These are phyloP conservation scores for Elsinoe ampelina DNA, from an alignment of 2,329 filamentous ascomycete species.

Conservation along the genomic window DNA sequence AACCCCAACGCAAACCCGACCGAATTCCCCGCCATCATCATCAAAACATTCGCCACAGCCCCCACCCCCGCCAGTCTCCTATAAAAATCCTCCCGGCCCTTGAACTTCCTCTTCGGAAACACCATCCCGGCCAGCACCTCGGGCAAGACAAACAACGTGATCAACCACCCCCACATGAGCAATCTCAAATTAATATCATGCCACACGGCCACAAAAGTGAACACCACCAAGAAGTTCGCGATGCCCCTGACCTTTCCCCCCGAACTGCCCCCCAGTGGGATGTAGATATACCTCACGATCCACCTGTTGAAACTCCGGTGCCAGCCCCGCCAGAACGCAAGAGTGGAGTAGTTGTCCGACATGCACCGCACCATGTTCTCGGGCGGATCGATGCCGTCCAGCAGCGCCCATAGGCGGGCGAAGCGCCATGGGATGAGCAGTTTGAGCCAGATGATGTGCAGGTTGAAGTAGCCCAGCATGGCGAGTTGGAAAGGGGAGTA, in stretches of 20 bases:
- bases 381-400: conserved; percentile 86
- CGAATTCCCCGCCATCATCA: conserved; percentile 94
- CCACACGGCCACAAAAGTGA: conserved; percentile 96
- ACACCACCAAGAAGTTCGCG: conserved; percentile 71
- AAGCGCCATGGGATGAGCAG: conserved; percentile 95
- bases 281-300: conserved; percentile 86
- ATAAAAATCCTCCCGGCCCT: conserved; percentile 59
- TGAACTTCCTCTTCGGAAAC: conserved; percentile 68
- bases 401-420: conserved; percentile 89
- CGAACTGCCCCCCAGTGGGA: conserved; percentile 77
- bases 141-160: conserved; percentile 87
- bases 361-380: conserved; percentile 99
- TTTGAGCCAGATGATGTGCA: conserved; percentile 97
- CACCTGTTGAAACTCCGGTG: conserved; percentile 92
- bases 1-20: conserved; percentile 90
- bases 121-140: conserved; percentile 64
- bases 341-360: conserved; percentile 83
- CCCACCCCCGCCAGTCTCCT: conserved; percentile 72
- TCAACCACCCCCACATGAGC: conserved; percentile 93
- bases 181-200: conserved; percentile 89
- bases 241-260: conserved; percentile 50
- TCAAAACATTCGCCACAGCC: conserved; percentile 72
- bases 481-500: conserved; percentile 83
- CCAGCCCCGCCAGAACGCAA: conserved; percentile 94
- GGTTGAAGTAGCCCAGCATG: conserved; percentile 89